Conservation (phyloP, 2,329 filamentous ascomycete genomes). For the Fusarium anthophilum region DNA sequence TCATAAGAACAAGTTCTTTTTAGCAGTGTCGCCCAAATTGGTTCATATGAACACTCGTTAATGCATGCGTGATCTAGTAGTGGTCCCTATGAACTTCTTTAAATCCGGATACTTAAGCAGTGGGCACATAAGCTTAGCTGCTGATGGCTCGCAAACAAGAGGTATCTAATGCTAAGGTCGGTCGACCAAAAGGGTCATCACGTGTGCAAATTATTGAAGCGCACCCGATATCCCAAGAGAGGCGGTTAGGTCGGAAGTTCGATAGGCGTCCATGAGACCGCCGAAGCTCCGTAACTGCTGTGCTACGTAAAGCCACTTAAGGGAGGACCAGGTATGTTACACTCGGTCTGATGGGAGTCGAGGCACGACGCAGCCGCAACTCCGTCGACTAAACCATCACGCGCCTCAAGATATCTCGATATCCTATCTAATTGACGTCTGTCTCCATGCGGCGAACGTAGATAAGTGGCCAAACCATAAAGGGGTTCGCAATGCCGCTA, state of each 20-base stretch:
- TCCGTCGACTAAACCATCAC: not conserved
- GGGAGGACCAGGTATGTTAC: not conserved
- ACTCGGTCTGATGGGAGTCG: no score
- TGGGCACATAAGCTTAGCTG: fast-evolving
- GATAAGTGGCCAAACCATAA: not conserved
- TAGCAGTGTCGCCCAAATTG: not conserved
- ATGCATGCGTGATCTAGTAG: no score
- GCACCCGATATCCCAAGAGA: not conserved
- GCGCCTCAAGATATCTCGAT: not conserved
- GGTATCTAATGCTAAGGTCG: fast-evolving
- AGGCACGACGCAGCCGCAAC: not conserved
- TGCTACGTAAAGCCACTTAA: not conserved
- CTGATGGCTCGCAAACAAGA: fast-evolving
- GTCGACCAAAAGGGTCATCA: not conserved
- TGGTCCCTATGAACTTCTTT: fast-evolving
- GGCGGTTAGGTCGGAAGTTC: not conserved
- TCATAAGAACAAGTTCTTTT: not conserved
- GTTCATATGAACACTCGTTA: not conserved
- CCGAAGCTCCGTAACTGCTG: not conserved
- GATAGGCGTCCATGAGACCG: no score
- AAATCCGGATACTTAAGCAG: not conserved
- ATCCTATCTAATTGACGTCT: not conserved
- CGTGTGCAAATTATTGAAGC: no score
- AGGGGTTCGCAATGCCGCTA: not conserved
- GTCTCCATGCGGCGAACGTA: not conserved